Conservation (phyloP, 805 yeast genomes). For the Torulaspora quercuum region DNA sequence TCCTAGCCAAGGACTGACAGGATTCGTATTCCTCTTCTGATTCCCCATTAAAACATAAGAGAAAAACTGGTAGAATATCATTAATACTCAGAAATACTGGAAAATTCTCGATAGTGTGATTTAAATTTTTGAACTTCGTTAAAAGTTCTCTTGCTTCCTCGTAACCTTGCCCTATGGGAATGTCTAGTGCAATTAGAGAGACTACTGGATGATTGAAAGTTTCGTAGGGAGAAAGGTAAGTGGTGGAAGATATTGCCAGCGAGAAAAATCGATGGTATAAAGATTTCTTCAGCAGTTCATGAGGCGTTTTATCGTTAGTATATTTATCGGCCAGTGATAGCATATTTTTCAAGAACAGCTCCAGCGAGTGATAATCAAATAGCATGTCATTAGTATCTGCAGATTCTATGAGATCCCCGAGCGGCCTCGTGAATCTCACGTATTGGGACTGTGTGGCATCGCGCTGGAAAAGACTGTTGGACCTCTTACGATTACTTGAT, state of each 20-base stretch:
- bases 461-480: slow-evolving; percentile 35
- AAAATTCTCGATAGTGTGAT: slow-evolving; percentile 45
- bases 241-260: slow-evolving; percentile 52
- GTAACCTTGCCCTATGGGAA: slow-evolving; percentile 32
- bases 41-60: slow-evolving; percentile 49
- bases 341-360: slow-evolving; percentile 36
- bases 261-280: slow-evolving; percentile 58
- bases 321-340: slow-evolving; percentile 31
- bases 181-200: slow-evolving; percentile 62
- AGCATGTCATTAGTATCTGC: slow-evolving; percentile 33
- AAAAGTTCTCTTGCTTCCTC: slow-evolving; percentile 58
- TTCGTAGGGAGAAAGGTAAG: slow-evolving; percentile 70
- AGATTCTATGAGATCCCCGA: slow-evolving; percentile 34
- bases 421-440: slow-evolving; percentile 48
- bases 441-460: slow-evolving; percentile 39
- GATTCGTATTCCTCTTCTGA: slow-evolving; percentile 44
- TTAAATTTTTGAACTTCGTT: slow-evolving; percentile 47
- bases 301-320: slow-evolving; percentile 29
- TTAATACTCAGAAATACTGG: slow-evolving; percentile 57
- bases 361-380: slow-evolving; percentile 38
- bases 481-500: slow-evolving; percentile 25
- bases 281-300: slow-evolving; percentile 40
- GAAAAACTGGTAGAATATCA: slow-evolving; percentile 53
- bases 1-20: slow-evolving; percentile 40
- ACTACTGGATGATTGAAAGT: slow-evolving; percentile 83